Evolutionary conservation across 345 rosid genomes (phyloP), one percentile per base, ranked within the genome.

Genomic region (Triadica sebifera): DNA sequence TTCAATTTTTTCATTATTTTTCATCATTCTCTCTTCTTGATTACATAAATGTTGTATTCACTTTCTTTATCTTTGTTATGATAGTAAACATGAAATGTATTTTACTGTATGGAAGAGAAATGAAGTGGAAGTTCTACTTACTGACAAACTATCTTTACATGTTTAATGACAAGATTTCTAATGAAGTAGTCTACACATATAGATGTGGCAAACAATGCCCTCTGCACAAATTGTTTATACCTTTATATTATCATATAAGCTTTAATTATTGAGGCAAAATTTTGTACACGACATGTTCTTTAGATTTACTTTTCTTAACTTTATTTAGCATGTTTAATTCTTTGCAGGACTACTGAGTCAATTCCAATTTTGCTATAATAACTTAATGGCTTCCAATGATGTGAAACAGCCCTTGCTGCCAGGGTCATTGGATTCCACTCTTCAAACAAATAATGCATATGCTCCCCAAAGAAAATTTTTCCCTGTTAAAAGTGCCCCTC

Each of bases 401-500:
- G 79, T 82, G 64, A 83, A 75, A 6, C 78, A 81, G 75, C 91
- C 90, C 9, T 78, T 93, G 74, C 83, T 94, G 20, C 78, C 89
- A 0, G 81, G 83, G 19, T 65, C 45, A 19, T 56, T 57, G 10
- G 80, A 78, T 66, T 65, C 86, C 1, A 75, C 69, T 45, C 71
- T 67, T 75, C 83, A 73, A 63, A 79, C 61, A 25, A 75, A 29
- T n/a, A n/a, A n/a, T 49, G 79, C 70, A 59, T 25, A 49, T 57
- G 65, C 79, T 53, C 79, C 81, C 10, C 74, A 72, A 77, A 81
- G 88, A 81, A 81, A 91, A 74, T 10, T 83, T 53, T 87, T 89
- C 51, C 93, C 86, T 57, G 72, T 77, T 82, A 86, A 67, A 84
- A 93, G 97, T 80, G 91, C 96, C 83, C 96, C 99, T 37, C 81